Base-by-base conservation (phyloP, 331 rosid species). In the Spiraea crenata region DNA sequence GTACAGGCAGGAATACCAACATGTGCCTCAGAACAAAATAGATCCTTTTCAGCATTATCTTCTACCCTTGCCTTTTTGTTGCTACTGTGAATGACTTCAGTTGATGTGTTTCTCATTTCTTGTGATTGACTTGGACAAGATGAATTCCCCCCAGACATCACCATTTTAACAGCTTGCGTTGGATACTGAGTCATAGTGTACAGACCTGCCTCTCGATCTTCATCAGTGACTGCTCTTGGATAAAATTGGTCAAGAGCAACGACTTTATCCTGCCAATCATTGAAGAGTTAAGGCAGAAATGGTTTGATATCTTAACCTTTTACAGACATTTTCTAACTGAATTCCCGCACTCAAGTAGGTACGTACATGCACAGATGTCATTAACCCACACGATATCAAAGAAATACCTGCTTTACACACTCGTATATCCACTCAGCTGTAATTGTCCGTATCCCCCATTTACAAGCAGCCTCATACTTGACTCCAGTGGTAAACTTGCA, bases 401-500 rank as follows among this genome's bases (percentile, higher is more conserved):
- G 6, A 56, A 75, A 72, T 91, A 93, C 99, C 99, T 93, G 91
- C 76, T 86, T 91, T 79, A 93, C 89, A 80, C 97, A 93, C 75
- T 89, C 99, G 79, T 83, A 87, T 72, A 93, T 83, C 99, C 97
- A 93, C 61, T 91, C 92, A 17, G 89, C 78, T 40, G 91, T 89
- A 81, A 87, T 74, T 62, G 86, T 61, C 25, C 41, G 81, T 77
- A 87, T 82, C 66, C 92, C 92, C 95, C 92, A 89, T 85, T 85
- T 91, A 82, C 89, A 69, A 75, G 99, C 95, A 84, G 85, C 88
- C 60, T 85, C 89, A 15, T 93, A 91, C 88, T 93, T 93, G 19
- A 89, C 92, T 61, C 99, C 99, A 81, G 67, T 82, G 71, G 83
- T 66, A 78, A 87, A 93, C 79, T 89, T 91, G 82, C 99, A 93